These are phyloP conservation scores for Astragalus glycyphyllos DNA, from an alignment of 306 rosid genomes.

Conservation along the genomic window DNA sequence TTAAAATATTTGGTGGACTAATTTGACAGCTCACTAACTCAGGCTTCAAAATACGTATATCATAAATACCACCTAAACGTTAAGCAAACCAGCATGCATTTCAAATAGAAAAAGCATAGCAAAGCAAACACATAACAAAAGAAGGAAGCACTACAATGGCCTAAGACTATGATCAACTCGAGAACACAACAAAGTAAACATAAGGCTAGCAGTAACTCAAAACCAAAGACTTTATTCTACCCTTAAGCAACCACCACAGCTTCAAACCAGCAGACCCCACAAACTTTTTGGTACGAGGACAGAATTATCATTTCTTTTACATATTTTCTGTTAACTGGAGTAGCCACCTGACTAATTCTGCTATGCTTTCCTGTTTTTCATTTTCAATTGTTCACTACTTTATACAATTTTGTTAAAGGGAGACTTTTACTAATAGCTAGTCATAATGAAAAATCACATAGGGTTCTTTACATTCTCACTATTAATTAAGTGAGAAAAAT, in stretches of 20 bases:
- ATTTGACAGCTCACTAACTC: no score
- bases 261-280: not conserved
- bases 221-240: no score
- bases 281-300: not conserved
- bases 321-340: not conserved
- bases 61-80: no score
- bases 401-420: not conserved
- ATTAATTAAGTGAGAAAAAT: conserved; percentile 2
- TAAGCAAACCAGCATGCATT: no score
- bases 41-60: no score
- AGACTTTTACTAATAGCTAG: not conserved
- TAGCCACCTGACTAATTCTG: not conserved
- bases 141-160: no score
- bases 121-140: no score
- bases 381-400: not conserved
- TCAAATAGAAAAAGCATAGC: no score
- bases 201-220: not conserved
- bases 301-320: not conserved
- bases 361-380: not conserved
- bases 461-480: not conserved
- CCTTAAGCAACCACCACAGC: not conserved
- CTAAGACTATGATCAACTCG: no score
- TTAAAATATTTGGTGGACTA: no score
- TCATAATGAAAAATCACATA: not conserved
- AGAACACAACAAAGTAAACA: not conserved